A percentile compares a stretch with the other conserved stretches of the same genome.
These are phyloP conservation scores for Curvularia sp. DNA, from an alignment of 2,329 filamentous ascomycete species.

Conservation along the genomic window DNA sequence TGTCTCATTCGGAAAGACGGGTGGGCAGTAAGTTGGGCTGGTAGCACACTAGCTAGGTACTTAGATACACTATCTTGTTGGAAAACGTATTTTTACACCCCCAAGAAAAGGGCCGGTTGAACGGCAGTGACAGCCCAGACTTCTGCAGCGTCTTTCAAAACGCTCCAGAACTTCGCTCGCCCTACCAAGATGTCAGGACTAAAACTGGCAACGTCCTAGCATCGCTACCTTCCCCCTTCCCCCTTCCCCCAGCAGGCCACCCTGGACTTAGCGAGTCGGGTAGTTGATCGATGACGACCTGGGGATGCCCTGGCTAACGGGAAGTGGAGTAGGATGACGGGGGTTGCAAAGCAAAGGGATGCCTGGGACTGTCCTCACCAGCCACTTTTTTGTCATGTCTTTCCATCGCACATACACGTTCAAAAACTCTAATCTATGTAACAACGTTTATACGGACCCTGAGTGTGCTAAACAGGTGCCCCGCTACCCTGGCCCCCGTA, in stretches of 20 bases:
- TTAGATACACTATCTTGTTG: too few species aligned
- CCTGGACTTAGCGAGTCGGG: slow-evolving; percentile 9
- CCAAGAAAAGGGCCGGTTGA: too few species aligned
- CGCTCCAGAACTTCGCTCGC: neutral
- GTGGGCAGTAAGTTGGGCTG: neutral
- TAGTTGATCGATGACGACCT: slow-evolving; percentile 3
- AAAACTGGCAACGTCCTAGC: neutral
- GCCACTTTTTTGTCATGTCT: slow-evolving; percentile 1
- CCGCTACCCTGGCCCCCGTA: slow-evolving; percentile 3
- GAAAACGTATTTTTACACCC: too few species aligned
- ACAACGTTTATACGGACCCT: neutral
- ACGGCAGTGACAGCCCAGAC: neutral
- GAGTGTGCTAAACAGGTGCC: neutral
- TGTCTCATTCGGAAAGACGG: neutral
- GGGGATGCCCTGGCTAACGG: slow-evolving; percentile 1
- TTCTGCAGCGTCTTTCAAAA: neutral
- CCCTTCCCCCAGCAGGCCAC: neutral
- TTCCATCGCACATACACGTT: neutral
- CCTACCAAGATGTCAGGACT: neutral
- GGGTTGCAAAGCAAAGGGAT: neutral
- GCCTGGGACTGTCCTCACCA: neutral
- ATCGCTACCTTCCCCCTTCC: neutral
- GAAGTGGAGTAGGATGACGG: slow-evolving; percentile 35
- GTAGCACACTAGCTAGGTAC: neutral
- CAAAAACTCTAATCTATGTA: neutral